Conservation (phyloP, 1,139 yeast species). For the Citeromyces hawaiiensis region DNA sequence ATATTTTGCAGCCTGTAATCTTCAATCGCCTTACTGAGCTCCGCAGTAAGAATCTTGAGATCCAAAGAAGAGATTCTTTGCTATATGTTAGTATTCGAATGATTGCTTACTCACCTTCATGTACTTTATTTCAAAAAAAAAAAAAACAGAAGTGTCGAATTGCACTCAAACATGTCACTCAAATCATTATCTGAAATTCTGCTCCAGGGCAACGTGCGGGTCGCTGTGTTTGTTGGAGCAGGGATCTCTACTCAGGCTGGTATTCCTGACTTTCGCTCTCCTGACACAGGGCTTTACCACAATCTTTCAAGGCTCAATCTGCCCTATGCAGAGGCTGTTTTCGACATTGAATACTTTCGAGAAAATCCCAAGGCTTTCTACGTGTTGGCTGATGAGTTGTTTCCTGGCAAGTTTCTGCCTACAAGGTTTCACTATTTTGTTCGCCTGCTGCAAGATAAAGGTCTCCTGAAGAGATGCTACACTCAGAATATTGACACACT, state of each 20-base stretch:
- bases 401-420: constrained; percentile 80
- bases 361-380: constrained; percentile 75
- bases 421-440: constrained; percentile 70
- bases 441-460: constrained; percentile 50
- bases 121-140: too few species aligned
- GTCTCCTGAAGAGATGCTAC: constrained; percentile 52
- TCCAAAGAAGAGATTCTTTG: constrained; percentile 85
- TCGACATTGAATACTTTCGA: constrained; percentile 72
- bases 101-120: constrained; percentile 3
- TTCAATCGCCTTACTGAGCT: constrained; percentile 40
- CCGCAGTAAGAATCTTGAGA: constrained; percentile 56
- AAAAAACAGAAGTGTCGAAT: too few species aligned
- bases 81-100: constrained; percentile 18
- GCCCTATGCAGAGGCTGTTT: constrained; percentile 93
- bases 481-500: constrained; percentile 91
- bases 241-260: constrained; percentile 91
- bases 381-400: constrained; percentile 69
- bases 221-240: constrained; percentile 60
- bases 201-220: constrained; percentile 10
- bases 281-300: constrained; percentile 80
- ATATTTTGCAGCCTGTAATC: constrained; percentile 74
- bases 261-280: constrained; percentile 89
- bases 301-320: constrained; percentile 61
- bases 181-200: constrained; percentile 9
- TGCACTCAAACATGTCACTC: not conserved